Evolutionary conservation across 305 asterid genomes (phyloP), one percentile per base, ranked within the genome.

Genomic region (Fraxinus sp.): DNA sequence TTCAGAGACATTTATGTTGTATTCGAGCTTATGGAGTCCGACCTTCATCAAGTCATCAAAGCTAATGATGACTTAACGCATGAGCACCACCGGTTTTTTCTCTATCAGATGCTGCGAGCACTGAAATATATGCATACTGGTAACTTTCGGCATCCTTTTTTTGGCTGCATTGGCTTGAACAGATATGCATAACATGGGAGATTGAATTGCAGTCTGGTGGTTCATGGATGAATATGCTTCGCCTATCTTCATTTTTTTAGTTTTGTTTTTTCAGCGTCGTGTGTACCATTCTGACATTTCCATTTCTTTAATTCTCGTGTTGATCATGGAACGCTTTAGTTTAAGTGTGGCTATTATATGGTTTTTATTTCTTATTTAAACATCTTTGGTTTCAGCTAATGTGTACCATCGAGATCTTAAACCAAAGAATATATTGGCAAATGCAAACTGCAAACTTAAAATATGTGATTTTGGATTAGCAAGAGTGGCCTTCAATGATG

Each of bases 381-480:
- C 55, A 26, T 26, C 30, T 37, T 73, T 62, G 74, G 28, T 81
- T 81, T 37, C 92, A 89, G 92, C 90, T 70, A 87, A 88, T 83
- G 89, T 89, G 44, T 89, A 87, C 79, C 92, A 89, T 80, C 86
- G 92, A 74, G 91, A 89, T 85, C 75, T 89, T 71, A 89, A 89
- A 87, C 92, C 92, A 0, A 89, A 89, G 79, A 89, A 89, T 76
- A 89, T 89, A 46, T 89, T 89, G 83, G 91, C 92, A 44, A 89
- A 89, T 89, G 92, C 92, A 22, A 90, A 89, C 85, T 89, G 92
- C 81, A 89, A 88, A 79, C 78, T 89, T 87, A 89, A 89, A 87
- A 89, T 88, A 76, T 89, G 91, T 76, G 92, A 89, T 84, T 88
- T 89, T 83, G 92, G 92, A 14, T 88, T 89, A 66, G 92, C 92